These are phyloP conservation scores for Chionographis japonica DNA, from an alignment of 106 monocot species.

Conservation along the genomic window DNA sequence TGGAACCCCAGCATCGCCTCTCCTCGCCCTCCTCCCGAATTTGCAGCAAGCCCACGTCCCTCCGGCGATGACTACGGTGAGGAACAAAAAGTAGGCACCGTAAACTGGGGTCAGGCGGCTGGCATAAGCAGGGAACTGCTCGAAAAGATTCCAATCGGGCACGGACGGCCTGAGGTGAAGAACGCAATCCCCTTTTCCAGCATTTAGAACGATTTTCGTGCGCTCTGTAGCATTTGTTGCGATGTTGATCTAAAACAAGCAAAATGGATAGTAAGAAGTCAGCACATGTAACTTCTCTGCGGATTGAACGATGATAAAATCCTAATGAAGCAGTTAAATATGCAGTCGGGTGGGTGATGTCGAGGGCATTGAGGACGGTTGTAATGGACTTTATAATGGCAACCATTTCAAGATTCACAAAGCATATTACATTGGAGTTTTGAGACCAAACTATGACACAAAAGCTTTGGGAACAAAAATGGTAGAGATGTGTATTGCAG, in stretches of 20 bases:
- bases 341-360: too few species aligned
- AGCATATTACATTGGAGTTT: too few species aligned
- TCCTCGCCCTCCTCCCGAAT: slow-evolving; percentile 34
- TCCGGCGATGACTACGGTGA: slow-evolving; percentile 26
- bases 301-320: neutral
- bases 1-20: slow-evolving; percentile 31
- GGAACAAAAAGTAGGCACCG: slow-evolving; percentile 38
- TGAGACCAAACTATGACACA: too few species aligned
- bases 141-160: slow-evolving; percentile 22
- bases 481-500: too few species aligned
- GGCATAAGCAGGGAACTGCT: slow-evolving; percentile 39
- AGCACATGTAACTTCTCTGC: too few species aligned
- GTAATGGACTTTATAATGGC: too few species aligned
- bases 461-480: too few species aligned
- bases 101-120: slow-evolving; percentile 47
- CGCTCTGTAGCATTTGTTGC: slow-evolving; percentile 3
- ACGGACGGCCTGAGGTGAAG: slow-evolving; percentile 15
- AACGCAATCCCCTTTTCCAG: slow-evolving; percentile 31
- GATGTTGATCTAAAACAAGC: slow-evolving; percentile 22
- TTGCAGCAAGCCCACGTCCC: slow-evolving; percentile 64
- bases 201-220: slow-evolving; percentile 25
- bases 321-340: too few species aligned
- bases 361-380: too few species aligned
- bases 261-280: neutral
- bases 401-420: too few species aligned